These are phyloP conservation scores for Botrytis tulipae DNA, from an alignment of 2,329 filamentous ascomycete species.

Conservation along the genomic window DNA sequence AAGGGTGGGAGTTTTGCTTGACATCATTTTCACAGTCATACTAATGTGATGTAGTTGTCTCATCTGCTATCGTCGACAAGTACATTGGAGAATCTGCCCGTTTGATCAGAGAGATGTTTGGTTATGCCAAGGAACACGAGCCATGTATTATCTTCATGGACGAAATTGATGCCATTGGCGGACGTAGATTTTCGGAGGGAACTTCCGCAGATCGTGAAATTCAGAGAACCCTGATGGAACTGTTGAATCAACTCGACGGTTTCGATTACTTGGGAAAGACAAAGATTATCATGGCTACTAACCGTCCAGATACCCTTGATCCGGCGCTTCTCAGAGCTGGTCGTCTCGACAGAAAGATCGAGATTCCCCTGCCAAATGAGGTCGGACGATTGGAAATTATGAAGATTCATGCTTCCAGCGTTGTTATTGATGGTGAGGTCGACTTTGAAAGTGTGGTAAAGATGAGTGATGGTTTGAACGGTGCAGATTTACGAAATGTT, in stretches of 20 bases:
- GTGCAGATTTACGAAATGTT: constrained; percentile 94
- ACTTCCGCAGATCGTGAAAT: constrained; percentile 98
- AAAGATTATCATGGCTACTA: constrained; percentile 99
- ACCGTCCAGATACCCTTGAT: constrained; percentile 93
- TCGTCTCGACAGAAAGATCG: constrained; percentile 94
- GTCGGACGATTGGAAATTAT: constrained; percentile 94
- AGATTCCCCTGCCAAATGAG: constrained; percentile 96
- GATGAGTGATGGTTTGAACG: constrained; percentile 98
- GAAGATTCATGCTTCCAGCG: constrained; percentile 90
- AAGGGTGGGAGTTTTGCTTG: constrained; percentile 63
- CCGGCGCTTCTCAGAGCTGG: constrained; percentile 89
- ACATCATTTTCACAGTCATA: constrained; percentile 13
- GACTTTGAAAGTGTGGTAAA: constrained; percentile 99
- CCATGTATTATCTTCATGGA: constrained; percentile 99
- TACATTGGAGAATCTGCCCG: constrained; percentile 98
- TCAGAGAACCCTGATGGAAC: constrained; percentile 96
- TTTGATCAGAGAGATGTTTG: constrained; percentile 98
- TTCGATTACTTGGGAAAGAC: constrained; percentile 99
- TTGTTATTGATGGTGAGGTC: constrained; percentile 88
- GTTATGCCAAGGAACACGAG: constrained; percentile 98
- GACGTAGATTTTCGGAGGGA: constrained; percentile 92
- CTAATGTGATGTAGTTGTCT: constrained; percentile 67
- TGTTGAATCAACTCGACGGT: constrained; percentile 96
- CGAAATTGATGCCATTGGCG: constrained; percentile 98
- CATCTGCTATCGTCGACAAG: constrained; percentile 98